Conservation (phyloP, 2,329 filamentous ascomycete genomes). For the Zalaria sp. region DNA sequence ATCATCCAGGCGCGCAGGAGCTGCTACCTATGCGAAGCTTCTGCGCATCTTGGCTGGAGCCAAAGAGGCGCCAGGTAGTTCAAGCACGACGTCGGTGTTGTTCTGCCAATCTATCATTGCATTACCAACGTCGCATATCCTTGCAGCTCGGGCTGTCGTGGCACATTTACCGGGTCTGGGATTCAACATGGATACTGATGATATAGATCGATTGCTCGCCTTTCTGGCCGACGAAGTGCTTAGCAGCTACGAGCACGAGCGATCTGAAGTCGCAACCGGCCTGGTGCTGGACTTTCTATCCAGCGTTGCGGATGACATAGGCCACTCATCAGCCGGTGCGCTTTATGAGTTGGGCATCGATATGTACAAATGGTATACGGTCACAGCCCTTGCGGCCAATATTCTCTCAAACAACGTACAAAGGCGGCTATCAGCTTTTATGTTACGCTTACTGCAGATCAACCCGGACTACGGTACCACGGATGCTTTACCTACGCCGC, state of each 20-base stretch:
- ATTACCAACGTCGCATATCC: conserved; percentile 5
- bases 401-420: conserved; percentile 58
- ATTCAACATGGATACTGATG: conserved; percentile 13
- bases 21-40: neutral
- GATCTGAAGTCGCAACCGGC: conserved; percentile 59
- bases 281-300: conserved; percentile 55
- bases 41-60: neutral
- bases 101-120: conserved; percentile 13
- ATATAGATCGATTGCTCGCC: conserved; percentile 31
- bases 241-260: conserved; percentile 45
- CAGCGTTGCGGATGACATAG: conserved; percentile 51
- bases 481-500: conserved; percentile 42
- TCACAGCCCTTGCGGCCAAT: conserved; percentile 49
- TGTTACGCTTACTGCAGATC: conserved; percentile 54
- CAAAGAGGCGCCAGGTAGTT: neutral
- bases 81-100: conserved; percentile 3
- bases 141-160: neutral
- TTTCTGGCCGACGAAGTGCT: conserved; percentile 35
- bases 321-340: conserved; percentile 37
- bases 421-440: conserved; percentile 49
- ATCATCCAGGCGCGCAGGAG: neutral
- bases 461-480: conserved; percentile 53
- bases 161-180: conserved; percentile 2
- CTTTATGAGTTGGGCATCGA: conserved; percentile 56
- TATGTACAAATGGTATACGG: conserved; percentile 66